Evolutionary conservation across 768 basidiomycete species (phyloP).

Genomic region (Podaxis rugospora): DNA sequence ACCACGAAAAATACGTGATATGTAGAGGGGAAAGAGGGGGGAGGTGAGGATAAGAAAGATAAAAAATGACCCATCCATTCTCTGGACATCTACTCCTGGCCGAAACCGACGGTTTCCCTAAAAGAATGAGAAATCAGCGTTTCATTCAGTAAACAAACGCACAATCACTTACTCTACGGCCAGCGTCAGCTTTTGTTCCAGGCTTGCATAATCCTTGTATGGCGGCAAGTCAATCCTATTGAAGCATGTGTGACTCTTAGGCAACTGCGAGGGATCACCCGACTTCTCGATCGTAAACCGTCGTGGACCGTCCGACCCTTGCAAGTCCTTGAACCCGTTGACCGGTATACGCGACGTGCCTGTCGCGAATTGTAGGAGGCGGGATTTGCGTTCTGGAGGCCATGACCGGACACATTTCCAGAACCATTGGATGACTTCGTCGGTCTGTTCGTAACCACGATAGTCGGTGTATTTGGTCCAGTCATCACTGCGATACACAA

Average conservation of each 20-base stretch:
- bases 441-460: constrained; percentile 91
- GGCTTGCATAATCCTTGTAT: constrained; percentile 90
- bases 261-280: constrained; percentile 92
- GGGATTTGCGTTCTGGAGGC: constrained; percentile 98
- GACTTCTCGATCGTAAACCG: constrained; percentile 99
- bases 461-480: constrained; percentile 99
- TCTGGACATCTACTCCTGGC: constrained; percentile 64
- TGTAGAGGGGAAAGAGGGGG: not conserved
- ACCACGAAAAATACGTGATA: not conserved
- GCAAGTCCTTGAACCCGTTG: constrained; percentile 97
- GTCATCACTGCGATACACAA: constrained; percentile 59
- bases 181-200: constrained; percentile 93
- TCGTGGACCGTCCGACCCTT: constrained; percentile 95
- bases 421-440: constrained; percentile 99
- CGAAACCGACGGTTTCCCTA: constrained; percentile 92
- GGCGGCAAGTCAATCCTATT: constrained; percentile 96
- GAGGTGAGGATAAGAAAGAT: constrained; percentile 5
- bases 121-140: constrained; percentile 13
- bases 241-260: constrained; percentile 97
- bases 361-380: constrained; percentile 93
- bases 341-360: constrained; percentile 97
- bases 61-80: not conserved
- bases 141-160: constrained; percentile 7
- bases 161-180: constrained; percentile 77
- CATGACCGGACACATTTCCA: constrained; percentile 98